Percentiles rank a stretch among this genome's conserved stretches.
phyloP scores from a whole-genome alignment of 75 land plant species.

The Cupressus sempervirens region DNA sequence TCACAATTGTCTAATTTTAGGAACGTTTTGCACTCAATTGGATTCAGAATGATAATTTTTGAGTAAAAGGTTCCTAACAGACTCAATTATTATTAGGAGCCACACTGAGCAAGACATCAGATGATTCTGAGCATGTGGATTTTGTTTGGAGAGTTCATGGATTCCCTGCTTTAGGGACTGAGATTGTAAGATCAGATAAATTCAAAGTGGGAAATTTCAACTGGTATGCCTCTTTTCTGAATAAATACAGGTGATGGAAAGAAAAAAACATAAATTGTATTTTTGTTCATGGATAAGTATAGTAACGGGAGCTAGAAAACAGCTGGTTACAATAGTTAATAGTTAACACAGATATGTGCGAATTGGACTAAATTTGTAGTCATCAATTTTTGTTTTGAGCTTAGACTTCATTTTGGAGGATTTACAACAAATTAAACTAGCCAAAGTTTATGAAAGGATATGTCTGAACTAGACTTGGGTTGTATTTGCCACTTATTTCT shows the following conservation, averaged over 20 bases:
- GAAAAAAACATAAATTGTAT: neutral
- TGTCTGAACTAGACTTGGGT: neutral
- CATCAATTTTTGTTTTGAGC: neutral
- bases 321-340: neutral
- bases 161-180: neutral
- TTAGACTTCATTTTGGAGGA: neutral
- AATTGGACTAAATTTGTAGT: neutral
- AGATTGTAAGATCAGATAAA: neutral
- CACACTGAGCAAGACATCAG: neutral
- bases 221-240: neutral
- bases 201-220: neutral
- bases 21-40: neutral
- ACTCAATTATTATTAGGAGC: neutral
- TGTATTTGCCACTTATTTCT: neutral
- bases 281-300: neutral
- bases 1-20: neutral
- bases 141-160: neutral
- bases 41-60: neutral
- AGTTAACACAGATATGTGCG: neutral
- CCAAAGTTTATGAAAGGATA: neutral
- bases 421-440: neutral
- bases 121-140: neutral
- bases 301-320: neutral
- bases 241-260: neutral
- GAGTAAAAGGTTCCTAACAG: neutral